phyloP scores from a whole-genome alignment of 2,329 filamentous ascomycete genomes.

The Fusarium hostae region DNA sequence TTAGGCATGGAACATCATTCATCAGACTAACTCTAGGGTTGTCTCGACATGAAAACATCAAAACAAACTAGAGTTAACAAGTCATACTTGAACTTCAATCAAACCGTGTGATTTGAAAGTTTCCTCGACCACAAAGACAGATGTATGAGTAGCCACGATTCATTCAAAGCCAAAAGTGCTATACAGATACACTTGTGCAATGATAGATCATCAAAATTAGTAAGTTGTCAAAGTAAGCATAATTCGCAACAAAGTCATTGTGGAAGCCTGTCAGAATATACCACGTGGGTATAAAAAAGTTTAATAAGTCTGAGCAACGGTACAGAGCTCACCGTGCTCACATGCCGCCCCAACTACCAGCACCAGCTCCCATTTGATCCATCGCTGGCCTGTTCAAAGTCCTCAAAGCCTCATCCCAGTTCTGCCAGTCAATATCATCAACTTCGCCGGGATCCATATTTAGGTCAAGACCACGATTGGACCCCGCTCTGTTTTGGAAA shows the following conservation, averaged over 20 bases:
- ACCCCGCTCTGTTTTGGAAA: slow-evolving; percentile 2
- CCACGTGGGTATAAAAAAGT: background rate
- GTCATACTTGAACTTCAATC: background rate
- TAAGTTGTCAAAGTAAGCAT: no score
- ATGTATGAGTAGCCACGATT: background rate
- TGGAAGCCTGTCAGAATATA: background rate
- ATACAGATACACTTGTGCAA: background rate
- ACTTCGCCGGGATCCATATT: slow-evolving; percentile 30
- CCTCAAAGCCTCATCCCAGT: slow-evolving; percentile 33
- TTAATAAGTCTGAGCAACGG: background rate
- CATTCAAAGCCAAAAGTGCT: background rate
- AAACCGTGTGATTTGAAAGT: no score
- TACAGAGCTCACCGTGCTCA: background rate
- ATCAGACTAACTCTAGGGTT: background rate
- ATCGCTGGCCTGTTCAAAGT: slow-evolving; percentile 2
- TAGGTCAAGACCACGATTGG: slow-evolving; percentile 13
- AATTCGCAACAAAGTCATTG: background rate
- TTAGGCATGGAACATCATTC: no score
- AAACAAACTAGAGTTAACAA: background rate
- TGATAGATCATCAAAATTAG: background rate
- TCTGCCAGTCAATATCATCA: slow-evolving; percentile 36
- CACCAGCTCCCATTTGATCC: slow-evolving; percentile 2
- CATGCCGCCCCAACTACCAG: slow-evolving; percentile 36
- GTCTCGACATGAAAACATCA: background rate
- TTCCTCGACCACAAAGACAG: background rate